Percentiles rank a stretch among this genome's conserved stretches.
Evolutionary conservation across 2,329 filamentous ascomycete genomes (phyloP).

Genomic region (Coniella vitis): DNA sequence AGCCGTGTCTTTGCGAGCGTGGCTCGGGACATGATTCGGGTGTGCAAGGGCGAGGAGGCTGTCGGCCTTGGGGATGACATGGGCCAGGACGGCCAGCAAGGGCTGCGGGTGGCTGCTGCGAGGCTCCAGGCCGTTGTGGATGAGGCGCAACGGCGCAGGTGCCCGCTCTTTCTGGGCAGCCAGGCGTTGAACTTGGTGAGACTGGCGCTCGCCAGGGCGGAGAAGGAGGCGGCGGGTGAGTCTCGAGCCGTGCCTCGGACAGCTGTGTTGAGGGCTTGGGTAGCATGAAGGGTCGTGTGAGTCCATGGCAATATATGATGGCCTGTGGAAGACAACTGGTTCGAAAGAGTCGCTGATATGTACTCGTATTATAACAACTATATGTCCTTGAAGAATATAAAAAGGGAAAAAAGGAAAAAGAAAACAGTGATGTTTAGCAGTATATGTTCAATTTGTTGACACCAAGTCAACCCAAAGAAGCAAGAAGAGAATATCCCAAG

Average conservation of each 20-base stretch:
- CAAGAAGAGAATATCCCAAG: no score
- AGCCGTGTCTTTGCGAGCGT: slow-evolving; percentile 31
- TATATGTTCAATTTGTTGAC: no score
- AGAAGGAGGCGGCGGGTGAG: not conserved
- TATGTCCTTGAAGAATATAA: no score
- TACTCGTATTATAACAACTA: no score
- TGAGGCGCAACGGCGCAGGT: slow-evolving; percentile 36
- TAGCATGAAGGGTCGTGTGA: not conserved
- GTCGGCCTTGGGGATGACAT: not conserved
- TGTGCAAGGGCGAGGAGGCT: slow-evolving; percentile 24
- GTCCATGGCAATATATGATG: not conserved
- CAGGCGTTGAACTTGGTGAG: slow-evolving; percentile 32
- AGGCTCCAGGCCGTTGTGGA: slow-evolving; percentile 31
- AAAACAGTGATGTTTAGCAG: no score
- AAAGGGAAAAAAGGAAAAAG: no score
- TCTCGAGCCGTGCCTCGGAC: not conserved
- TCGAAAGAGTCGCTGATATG: no score
- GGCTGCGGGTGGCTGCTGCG: slow-evolving; percentile 24
- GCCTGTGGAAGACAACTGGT: no score
- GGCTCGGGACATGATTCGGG: slow-evolving; percentile 32
- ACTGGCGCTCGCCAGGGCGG: not conserved
- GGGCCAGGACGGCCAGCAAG: not conserved
- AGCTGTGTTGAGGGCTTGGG: slow-evolving; percentile 11
- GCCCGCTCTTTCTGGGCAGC: slow-evolving; percentile 33
- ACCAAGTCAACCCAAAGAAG: no score